These are phyloP conservation scores for Cornus kousa DNA, from an alignment of 148 eudicot genomes.

Conservation along the genomic window DNA sequence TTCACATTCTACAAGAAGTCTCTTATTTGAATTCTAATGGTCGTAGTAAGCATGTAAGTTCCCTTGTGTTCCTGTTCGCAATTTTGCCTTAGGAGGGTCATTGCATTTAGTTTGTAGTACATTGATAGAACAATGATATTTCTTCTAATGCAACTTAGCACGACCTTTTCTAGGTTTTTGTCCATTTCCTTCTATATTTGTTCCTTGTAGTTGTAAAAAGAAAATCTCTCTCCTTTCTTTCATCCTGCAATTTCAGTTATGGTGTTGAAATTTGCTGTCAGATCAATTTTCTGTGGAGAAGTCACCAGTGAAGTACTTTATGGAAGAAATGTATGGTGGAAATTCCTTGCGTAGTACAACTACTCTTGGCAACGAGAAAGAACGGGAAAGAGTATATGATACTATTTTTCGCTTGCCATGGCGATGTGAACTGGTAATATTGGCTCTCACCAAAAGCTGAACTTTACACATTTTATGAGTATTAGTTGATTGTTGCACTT, in stretches of 20 bases:
- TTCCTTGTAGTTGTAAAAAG: not conserved
- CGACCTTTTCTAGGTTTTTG: not conserved
- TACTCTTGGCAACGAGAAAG: constrained; percentile 75
- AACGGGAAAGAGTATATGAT: constrained; percentile 91
- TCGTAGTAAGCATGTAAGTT: not conserved
- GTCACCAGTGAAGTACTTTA: constrained; percentile 71
- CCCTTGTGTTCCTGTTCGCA: not conserved
- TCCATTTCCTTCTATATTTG: not conserved
- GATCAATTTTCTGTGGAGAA: constrained; percentile 59
- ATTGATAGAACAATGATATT: not conserved
- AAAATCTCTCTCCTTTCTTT: constrained; percentile 2
- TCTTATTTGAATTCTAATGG: not conserved
- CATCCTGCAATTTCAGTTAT: constrained; percentile 11
- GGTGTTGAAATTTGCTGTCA: constrained; percentile 28
- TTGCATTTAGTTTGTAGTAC: not conserved
- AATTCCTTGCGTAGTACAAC: constrained; percentile 83
- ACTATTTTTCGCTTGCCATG: constrained; percentile 97
- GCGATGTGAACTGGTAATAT: constrained; percentile 96
- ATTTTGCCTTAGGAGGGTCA: not conserved
- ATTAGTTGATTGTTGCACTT: not conserved
- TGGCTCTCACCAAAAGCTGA: not conserved
- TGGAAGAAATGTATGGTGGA: constrained; percentile 82
- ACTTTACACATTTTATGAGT: not conserved
- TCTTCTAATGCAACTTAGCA: not conserved
- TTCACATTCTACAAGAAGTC: not conserved